Evolutionary conservation across 1,139 yeast species (phyloP), one percentile per base, ranked within the genome.

Genomic region (Geotrichum klebahnii): DNA sequence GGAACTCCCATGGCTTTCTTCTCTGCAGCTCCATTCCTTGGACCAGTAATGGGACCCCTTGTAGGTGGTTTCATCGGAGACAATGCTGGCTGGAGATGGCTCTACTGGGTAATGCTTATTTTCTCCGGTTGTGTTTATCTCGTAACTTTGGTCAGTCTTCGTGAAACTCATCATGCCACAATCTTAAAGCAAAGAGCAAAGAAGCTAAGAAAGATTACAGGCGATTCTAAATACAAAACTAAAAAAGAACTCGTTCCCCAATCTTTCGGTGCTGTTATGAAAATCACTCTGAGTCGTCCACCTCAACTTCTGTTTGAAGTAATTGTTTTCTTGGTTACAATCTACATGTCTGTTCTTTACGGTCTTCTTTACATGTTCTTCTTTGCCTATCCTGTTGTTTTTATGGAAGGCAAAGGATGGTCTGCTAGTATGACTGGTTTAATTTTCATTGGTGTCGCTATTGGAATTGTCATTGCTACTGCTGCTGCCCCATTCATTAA

Each of bases 111-210:
- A 17, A 65, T 77, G 51, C 69, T 82, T 50, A 82, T 83, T 53
- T 71, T 81, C 58, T 71, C 82, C 4, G 82, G 82, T 40, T 66
- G 67, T 44, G 68, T 78, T 50, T 80, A 77, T 59, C 68, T 62
- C 6, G 44, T 69, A 47, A 71, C 82, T 28, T 68, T 80, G 19
- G 28, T 66, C 20, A 51, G 79, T 5, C 70, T 80, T 62, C 96
- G 95, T 8, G 97, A 89, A 71, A 89, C 96, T 26, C 89, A 85
- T 67, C 90, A 95, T 8, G 94, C 95, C 5, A 89, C 84, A 5
- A 83, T 88, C 52, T 74, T 89, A 60, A 84, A 82, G 64, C 76
- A 69, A 46, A 78, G 89, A 61, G 96, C 96, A 39, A 71, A 72
- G 60, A 77, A 68, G 62, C 67, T 89, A 61, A 80, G 95, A 71